These are phyloP conservation scores for Fusarium chaquense DNA, from an alignment of 2,329 filamentous ascomycete genomes.

Conservation along the genomic window DNA sequence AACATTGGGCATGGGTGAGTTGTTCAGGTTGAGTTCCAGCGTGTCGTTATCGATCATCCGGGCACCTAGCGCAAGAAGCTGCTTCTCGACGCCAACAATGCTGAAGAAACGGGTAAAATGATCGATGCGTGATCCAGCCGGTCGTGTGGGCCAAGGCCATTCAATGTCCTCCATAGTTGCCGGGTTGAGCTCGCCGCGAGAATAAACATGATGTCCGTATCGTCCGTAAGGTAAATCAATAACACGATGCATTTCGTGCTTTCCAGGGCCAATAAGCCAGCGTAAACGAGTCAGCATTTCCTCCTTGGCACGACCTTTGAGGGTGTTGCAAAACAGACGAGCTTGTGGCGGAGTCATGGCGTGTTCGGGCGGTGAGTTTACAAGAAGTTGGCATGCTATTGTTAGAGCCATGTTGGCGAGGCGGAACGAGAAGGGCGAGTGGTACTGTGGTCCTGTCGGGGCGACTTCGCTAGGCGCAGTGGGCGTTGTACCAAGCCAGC, in stretches of 20 bases:
- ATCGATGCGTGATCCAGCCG: conserved; percentile 19
- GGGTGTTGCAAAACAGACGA: conserved; percentile 37
- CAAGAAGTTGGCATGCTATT: conserved; percentile 41
- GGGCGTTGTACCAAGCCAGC: conserved; percentile 39
- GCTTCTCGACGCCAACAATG: conserved; percentile 44
- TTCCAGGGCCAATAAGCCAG: conserved; percentile 43
- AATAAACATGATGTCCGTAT: conserved; percentile 43
- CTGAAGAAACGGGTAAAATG: conserved; percentile 38
- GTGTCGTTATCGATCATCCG: conserved; percentile 43
- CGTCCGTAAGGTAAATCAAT: conserved; percentile 45
- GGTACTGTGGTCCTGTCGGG: conserved; percentile 3
- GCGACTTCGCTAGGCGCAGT: conserved; percentile 19
- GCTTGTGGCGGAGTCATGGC: conserved; percentile 16
- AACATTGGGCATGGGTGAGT: conserved; percentile 15
- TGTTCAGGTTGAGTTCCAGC: conserved; percentile 40
- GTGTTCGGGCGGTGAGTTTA: conserved; percentile 16
- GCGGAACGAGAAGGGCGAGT: conserved; percentile 42
- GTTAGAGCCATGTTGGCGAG: conserved; percentile 36
- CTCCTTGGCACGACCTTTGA: conserved; percentile 34
- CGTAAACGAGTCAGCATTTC: conserved; percentile 44
- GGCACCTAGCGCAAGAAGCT: conserved; percentile 43
- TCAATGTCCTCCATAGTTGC: conserved; percentile 29
- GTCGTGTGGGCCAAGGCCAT: conserved; percentile 37
- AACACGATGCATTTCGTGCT: conserved; percentile 42
- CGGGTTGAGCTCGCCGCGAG: conserved; percentile 38